These are phyloP conservation scores for Fragilariopsis cylindrus DNA, from an alignment of 108 stramenopile genomes.

Conservation along the genomic window DNA sequence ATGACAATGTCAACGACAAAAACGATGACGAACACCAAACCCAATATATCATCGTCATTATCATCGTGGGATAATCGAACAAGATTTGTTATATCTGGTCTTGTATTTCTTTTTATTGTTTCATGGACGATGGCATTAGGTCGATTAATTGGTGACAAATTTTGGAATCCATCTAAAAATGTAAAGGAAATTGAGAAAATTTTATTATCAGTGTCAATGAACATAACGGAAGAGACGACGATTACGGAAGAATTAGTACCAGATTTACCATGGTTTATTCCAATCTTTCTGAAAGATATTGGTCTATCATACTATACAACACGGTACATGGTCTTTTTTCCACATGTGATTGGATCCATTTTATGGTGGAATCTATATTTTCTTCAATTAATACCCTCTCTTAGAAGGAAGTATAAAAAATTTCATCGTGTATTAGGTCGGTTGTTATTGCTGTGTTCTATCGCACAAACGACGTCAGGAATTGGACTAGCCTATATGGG, in stretches of 20 bases:
- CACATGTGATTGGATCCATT: conserved; percentile 13
- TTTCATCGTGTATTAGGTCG: conserved; percentile 8
- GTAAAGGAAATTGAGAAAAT: neutral
- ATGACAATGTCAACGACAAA: no score
- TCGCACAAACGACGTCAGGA: neutral
- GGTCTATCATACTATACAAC: neutral
- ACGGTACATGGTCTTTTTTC: conserved; percentile 11
- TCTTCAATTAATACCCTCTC: conserved; percentile 9
- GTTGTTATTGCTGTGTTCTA: neutral
- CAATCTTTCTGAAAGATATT: neutral
- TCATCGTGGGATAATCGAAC: conserved; percentile 13
- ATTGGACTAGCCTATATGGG: neutral
- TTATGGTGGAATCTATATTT: conserved; percentile 21
- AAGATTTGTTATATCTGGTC: conserved; percentile 15
- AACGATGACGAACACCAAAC: no score
- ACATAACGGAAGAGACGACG: no score
- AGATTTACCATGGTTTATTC: no score
- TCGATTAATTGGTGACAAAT: conserved; percentile 19
- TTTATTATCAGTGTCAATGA: no score
- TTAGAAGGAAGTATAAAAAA: neutral
- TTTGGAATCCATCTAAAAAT: conserved; percentile 7
- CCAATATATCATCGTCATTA: conserved; percentile 3
- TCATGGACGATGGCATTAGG: conserved; percentile 24
- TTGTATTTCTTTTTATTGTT: conserved; percentile 15
- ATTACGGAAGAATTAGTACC: no score